Evolutionary conservation across 225 moss, liverwort and hornwort genomes (phyloP), one percentile per base, ranked within the genome.

Genomic region (Antitrichia curtipendula): DNA sequence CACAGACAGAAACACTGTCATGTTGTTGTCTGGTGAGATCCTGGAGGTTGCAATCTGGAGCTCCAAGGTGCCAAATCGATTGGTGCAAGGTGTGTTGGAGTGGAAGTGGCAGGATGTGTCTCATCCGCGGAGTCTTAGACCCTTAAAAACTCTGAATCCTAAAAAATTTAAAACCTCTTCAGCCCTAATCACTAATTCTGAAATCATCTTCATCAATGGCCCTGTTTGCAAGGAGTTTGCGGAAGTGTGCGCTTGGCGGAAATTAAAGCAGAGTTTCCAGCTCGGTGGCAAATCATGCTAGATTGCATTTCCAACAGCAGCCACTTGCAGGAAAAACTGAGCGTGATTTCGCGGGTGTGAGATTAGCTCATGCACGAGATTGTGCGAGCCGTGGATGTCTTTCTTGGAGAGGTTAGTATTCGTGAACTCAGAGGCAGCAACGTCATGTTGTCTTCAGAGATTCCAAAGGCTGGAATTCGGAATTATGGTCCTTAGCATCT

Each of bases 271-370:
- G 38, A 86, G 86, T 62, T 84, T 93, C 20, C 76, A 80, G 56
- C 82, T 86, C 5, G 66, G 81, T 34, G 87, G 94, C 87, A 88
- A 56, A 83, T 93, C 54, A 92, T 92, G 94, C 89, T 88, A 34
- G 94, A 93, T 52, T 94, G 95, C 81, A 89, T 95, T 63, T 90
- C 88, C 21, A 94, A 94, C 81, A 73, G 89, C 85, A 86, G 79
- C 36, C 89, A 88, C 69, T n/a, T n/a, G n/a, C n/a, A n/a, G n/a
- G 89, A 74, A 80, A 87, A 71, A 5, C 31, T 75, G 59, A 43
- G 81, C 16, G 49, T 82, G 38, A 40, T 82, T 17, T 89, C 64
- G 16, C 82, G 77, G 36, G 76, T 92, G 25, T 91, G 94, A 57
- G 92, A 78, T 65, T 74, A 54, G 54, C 40, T 71, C 12, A 90